Base-by-base conservation (phyloP, 345 rosid species). In the Trapa bicornis region DNA sequence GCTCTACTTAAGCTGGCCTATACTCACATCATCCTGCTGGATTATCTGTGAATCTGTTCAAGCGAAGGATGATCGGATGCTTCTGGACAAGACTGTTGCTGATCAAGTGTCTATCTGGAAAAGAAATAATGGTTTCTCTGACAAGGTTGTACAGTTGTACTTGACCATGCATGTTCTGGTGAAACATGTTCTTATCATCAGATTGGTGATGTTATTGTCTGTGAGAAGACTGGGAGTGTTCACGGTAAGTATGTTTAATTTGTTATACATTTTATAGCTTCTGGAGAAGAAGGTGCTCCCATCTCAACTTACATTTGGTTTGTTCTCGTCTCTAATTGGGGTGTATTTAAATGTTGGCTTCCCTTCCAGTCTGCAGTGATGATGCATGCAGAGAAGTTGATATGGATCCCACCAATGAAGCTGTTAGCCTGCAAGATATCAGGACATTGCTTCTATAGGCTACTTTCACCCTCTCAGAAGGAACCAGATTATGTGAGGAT, bases 151-250 rank as follows among this genome's bases (percentile, higher is more conserved):
- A 22, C 17, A 61, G 73, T 79, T 79, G 80, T 75, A 22, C 17
- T 73, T 35, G 87, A 80, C 67, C 98, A 90, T 74, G 75, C 79
- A 38, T 89, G 96, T 83, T 83, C 87, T 2, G 97, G 98, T 67
- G 86, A 88, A 69, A 87, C 82, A 45, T 93, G 97, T 74, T 80
- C 92, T 64, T 88, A 83, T 85, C 81, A 83, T 84, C 87, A 82
- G 70, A 87, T 90, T 52, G 96, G 87, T 0, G 93, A 88, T 74
- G 92, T 84, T 39, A 90, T 86, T 70, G 86, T 93, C 33, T 93
- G 97, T 80, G 88, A 88, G 82, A 87, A 93, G 78, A 87, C 97
- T 0, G 94, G 98, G 68, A 79, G 87, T 78, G 96, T 90, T 75
- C 98, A 88, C 66, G 94, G 98, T 93, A 83, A 56, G 82, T 63